A percentile compares a stretch with the other conserved stretches of the same genome.
Evolutionary conservation across 2,329 filamentous ascomycete genomes (phyloP).

Genomic region (Botrytis byssoidea): DNA sequence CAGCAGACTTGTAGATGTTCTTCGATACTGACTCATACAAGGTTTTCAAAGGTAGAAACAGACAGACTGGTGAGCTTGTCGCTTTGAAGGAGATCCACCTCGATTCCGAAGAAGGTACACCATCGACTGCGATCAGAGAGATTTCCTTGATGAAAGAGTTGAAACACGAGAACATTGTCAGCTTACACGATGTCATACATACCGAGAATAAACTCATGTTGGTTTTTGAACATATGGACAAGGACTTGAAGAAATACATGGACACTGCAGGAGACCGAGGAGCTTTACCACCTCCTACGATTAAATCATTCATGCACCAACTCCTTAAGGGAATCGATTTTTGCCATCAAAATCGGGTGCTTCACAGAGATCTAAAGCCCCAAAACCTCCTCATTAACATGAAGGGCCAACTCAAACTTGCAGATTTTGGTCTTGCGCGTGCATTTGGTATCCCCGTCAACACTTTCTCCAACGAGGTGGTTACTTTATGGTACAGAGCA

Average conservation of each 20-base stretch:
- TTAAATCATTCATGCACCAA: constrained; percentile 99
- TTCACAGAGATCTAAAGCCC: constrained; percentile 93
- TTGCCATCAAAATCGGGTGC: constrained; percentile 93
- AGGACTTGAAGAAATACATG: constrained; percentile 98
- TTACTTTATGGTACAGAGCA: constrained; percentile 96
- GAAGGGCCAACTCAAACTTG: constrained; percentile 86
- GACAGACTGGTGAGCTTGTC: constrained; percentile 94
- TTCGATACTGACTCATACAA: constrained; percentile 43
- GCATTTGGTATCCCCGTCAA: constrained; percentile 98
- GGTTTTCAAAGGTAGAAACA: constrained; percentile 98
- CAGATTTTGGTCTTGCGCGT: constrained; percentile 89
- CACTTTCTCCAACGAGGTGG: constrained; percentile 96
- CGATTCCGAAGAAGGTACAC: constrained; percentile 96
- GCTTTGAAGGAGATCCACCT: constrained; percentile 98
- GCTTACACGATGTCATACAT: constrained; percentile 96
- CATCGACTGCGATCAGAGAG: constrained; percentile 94
- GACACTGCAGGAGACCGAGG: constrained; percentile 87
- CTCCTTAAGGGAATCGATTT: constrained; percentile 94
- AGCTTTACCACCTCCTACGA: constrained; percentile 81
- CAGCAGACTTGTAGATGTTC: background rate
- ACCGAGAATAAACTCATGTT: constrained; percentile 99
- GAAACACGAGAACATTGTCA: constrained; percentile 98
- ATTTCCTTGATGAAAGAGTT: constrained; percentile 99
- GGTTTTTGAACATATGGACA: constrained; percentile 98
- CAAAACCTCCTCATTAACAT: constrained; percentile 95